Evolutionary conservation across 768 basidiomycete genomes (phyloP).

Genomic region (Hypholoma sublateritium): DNA sequence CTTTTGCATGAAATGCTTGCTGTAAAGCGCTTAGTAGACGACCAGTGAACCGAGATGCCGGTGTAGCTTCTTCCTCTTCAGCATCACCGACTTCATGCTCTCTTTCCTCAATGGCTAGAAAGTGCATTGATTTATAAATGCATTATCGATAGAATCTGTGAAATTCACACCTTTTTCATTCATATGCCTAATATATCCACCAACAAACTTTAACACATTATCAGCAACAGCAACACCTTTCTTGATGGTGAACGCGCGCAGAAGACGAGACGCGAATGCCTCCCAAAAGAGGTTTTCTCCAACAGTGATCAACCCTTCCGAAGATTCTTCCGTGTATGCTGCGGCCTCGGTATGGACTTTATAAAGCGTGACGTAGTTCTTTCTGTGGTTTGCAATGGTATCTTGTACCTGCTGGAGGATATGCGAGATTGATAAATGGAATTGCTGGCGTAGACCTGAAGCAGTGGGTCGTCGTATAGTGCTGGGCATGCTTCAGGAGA

Average conservation of each 20-base stretch:
- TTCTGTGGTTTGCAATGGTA: slow-evolving; percentile 79
- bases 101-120: slow-evolving; percentile 18
- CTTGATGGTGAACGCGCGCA: slow-evolving; percentile 66
- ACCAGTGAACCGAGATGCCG: slow-evolving; percentile 66
- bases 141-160: neutral
- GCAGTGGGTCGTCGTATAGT: neutral
- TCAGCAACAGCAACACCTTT: slow-evolving; percentile 80
- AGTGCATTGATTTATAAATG: neutral
- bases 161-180: slow-evolving; percentile 67
- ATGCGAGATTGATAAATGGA: slow-evolving; percentile 28
- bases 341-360: slow-evolving; percentile 75
- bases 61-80: slow-evolving; percentile 62
- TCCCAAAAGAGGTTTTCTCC: slow-evolving; percentile 82
- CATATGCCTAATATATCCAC: slow-evolving; percentile 71
- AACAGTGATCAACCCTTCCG: neutral
- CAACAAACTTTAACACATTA: slow-evolving; percentile 78
- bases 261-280: slow-evolving; percentile 57
- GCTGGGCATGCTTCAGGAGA: neutral
- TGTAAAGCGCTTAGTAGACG: slow-evolving; percentile 67
- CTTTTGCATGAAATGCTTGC: slow-evolving; percentile 79
- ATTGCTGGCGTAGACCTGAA: neutral
- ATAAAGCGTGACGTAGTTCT: slow-evolving; percentile 82
- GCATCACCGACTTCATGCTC: slow-evolving; percentile 46
- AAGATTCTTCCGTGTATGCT: slow-evolving; percentile 9
- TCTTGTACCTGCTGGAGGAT: slow-evolving; percentile 82